Base-by-base conservation (phyloP, 1,284 basidiomycete genomes). In the Mycena sp. region DNA sequence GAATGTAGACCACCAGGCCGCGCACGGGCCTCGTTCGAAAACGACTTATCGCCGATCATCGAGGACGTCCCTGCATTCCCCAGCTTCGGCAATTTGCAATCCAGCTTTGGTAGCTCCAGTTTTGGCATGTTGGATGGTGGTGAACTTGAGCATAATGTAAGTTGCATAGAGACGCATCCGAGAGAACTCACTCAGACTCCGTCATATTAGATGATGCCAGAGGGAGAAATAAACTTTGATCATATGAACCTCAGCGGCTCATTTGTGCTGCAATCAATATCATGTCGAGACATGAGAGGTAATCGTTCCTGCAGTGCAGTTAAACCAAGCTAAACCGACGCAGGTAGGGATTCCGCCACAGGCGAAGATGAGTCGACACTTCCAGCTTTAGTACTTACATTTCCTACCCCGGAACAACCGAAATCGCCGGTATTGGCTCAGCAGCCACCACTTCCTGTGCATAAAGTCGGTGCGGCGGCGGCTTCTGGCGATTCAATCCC, bases 241-340 rank as follows among this genome's bases (percentile, higher is more conserved):
- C 65, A 67, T 57, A 63, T 67, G 62, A 67, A 67, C 50, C 65
- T 67, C n/a, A 67, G 65, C 17, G 62, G 65, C 35, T 64, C 65
- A 23, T 67, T 67, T 37, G 40, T 67, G 14, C 52, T 61, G 16
- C 62, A 64, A 29, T 64, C 65, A 30, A 59, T 62, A 30, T 67
- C 65, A 35, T 61, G 54, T 43, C 53, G 37, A 21, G 58, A 59
- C 41, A 28, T 58, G 2, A 49, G 26, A 58, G 52, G 62, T 61
- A n/a, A 1, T n/a, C 19, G 44, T 37, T 43, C 25, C 25, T 52
- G 12, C 23, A 44, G 2, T 5, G 14, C 32, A 14, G 19, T 30
- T 19, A 14, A 41, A 35, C 16, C 54, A 43, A 41, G 23, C 40
- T n/a, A 14, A 48, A 19, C 25, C n/a, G 25, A 17, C 16, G 9